Percentiles rank a stretch among this genome's conserved stretches.
These are phyloP conservation scores for Colletotrichum plurivorum DNA, from an alignment of 2,329 filamentous ascomycete genomes.

Conservation along the genomic window DNA sequence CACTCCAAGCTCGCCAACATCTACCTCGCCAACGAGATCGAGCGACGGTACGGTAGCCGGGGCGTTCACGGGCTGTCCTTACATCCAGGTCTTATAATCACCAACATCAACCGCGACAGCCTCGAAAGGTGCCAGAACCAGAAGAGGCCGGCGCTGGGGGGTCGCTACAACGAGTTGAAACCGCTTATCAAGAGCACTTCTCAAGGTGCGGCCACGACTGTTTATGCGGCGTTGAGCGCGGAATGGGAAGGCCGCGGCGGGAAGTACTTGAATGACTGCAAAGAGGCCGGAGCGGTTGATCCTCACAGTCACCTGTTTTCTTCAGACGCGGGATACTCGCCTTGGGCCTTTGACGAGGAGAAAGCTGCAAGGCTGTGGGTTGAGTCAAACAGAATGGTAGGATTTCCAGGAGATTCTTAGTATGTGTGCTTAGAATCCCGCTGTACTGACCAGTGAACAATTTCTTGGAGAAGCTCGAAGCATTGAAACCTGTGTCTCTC, in stretches of 20 bases:
- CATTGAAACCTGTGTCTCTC: too few species aligned
- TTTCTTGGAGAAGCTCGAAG: too few species aligned
- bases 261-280: constrained; percentile 59
- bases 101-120: not conserved
- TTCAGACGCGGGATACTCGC: constrained; percentile 39
- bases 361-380: constrained; percentile 27
- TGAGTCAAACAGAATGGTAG: constrained; percentile 14
- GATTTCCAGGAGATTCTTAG: constrained; percentile 7
- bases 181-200: constrained; percentile 41
- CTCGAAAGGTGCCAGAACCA: not conserved
- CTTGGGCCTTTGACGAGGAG: constrained; percentile 39
- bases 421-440: too few species aligned
- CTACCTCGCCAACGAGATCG: constrained; percentile 64
- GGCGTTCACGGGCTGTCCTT: constrained; percentile 49
- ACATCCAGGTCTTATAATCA: constrained; percentile 29
- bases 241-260: constrained; percentile 61
- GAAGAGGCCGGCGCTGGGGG: not conserved
- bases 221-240: constrained; percentile 58
- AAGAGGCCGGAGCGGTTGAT: not conserved
- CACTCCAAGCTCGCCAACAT: constrained; percentile 67
- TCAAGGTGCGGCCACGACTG: constrained; percentile 63
- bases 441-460: too few species aligned
- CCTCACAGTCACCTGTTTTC: constrained; percentile 13
- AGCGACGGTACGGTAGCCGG: constrained; percentile 50
- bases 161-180: not conserved